Conservation (phyloP, 2,329 filamentous ascomycete species). For the Colletotrichum tofieldiae region DNA sequence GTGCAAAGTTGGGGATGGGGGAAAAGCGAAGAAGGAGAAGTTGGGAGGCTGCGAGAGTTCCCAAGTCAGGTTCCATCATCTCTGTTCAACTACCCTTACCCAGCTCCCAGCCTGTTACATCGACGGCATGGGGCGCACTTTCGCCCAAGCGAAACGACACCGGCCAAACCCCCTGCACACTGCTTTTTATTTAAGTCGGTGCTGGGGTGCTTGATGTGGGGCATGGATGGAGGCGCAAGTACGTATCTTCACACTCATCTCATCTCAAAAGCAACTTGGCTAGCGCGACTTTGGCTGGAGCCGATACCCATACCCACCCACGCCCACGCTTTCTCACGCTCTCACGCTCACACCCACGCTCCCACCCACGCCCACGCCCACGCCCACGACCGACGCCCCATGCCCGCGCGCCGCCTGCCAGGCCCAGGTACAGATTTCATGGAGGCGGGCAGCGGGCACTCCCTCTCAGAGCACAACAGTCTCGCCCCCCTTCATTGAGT, state of each 20-base stretch:
- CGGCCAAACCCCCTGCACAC: slow-evolving; percentile 24
- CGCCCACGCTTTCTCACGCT: slow-evolving; percentile 8
- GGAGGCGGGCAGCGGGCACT: slow-evolving; percentile 37
- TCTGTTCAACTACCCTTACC: slow-evolving; percentile 62
- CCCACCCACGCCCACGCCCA: slow-evolving; percentile 14
- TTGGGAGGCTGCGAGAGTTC: slow-evolving; percentile 54
- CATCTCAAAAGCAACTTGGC: slow-evolving; percentile 32
- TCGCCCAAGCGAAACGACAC: slow-evolving; percentile 39
- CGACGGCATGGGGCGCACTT: slow-evolving; percentile 30
- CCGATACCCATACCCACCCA: slow-evolving; percentile 9
- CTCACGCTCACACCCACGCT: slow-evolving; percentile 8
- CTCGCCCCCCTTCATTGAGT: slow-evolving; percentile 12
- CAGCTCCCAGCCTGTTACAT: slow-evolving; percentile 45
- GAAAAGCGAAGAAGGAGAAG: slow-evolving; percentile 54
- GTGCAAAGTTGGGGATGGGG: slow-evolving; percentile 51
- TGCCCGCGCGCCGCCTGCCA: slow-evolving; percentile 13
- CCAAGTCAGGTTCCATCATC: slow-evolving; percentile 46
- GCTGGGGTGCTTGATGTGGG: slow-evolving; percentile 26
- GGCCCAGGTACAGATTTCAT: slow-evolving; percentile 30
- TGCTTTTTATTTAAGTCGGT: slow-evolving; percentile 36
- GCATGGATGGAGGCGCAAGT: slow-evolving; percentile 21
- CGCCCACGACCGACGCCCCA: not conserved
- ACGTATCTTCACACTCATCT: slow-evolving; percentile 35
- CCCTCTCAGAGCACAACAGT: slow-evolving; percentile 31
- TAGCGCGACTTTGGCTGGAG: slow-evolving; percentile 10